A percentile compares a stretch with the other conserved stretches of the same genome.
phyloP scores from a whole-genome alignment of 176 grass and related monocot species.

The Stipa capillata region DNA sequence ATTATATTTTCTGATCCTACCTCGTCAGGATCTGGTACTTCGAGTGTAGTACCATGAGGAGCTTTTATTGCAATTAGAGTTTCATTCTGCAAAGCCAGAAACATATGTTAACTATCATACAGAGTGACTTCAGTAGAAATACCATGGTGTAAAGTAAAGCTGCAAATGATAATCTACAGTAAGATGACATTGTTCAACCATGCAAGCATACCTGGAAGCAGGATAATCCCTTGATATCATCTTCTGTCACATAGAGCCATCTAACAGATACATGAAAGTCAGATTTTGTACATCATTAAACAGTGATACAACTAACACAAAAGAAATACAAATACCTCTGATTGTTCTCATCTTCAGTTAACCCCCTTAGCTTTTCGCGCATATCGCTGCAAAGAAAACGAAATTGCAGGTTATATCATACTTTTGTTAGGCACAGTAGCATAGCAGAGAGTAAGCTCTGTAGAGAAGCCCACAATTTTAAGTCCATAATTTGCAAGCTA shows the following conservation, averaged over 20 bases:
- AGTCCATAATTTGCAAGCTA: neutral
- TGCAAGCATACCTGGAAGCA: constrained; percentile 76
- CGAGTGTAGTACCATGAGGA: constrained; percentile 92
- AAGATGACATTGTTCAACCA: constrained; percentile 4
- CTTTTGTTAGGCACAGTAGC: neutral
- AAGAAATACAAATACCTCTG: constrained; percentile 45
- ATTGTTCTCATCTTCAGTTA: constrained; percentile 82
- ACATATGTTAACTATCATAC: neutral
- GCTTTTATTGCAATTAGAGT: constrained; percentile 98
- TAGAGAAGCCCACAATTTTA: neutral
- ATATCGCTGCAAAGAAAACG: constrained; percentile 50
- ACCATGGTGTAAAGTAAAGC: neutral
- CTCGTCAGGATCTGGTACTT: constrained; percentile 98
- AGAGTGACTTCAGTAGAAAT: neutral
- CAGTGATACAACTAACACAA: neutral
- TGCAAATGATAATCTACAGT: constrained; percentile 1
- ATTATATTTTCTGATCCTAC: constrained; percentile 30
- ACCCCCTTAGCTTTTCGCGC: constrained; percentile 58
- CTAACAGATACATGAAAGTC: constrained; percentile 21
- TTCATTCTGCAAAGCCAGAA: constrained; percentile 61
- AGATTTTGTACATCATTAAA: neutral
- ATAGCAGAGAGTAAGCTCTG: neutral
- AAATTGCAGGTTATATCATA: neutral
- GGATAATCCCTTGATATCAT: constrained; percentile 91
- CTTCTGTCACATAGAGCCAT: constrained; percentile 91